Base-by-base conservation (phyloP, 345 rosid genomes). In the Camelina hispida region DNA sequence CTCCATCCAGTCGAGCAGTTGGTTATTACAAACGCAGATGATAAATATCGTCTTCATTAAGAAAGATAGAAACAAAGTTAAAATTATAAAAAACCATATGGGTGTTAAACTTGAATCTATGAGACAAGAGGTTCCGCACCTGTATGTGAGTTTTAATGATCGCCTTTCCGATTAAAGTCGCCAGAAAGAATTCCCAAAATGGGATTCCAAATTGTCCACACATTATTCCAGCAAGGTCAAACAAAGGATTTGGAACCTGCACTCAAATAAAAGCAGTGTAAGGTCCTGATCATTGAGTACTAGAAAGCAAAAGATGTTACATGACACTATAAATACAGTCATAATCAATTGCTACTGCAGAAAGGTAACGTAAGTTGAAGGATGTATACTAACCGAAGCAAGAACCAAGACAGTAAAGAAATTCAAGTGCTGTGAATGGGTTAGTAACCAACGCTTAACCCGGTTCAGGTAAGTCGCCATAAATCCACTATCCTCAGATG, bases 211-310 rank as follows among this genome's bases (percentile, higher is more conserved):
- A 88, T 78, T 95, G 99, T 70, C 99, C 99, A 38, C 99, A 95
- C 98, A 95, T 90, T 38, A 95, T 95, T 80, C 99, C 99, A 71
- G 99, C 99, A 22, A 95, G 99, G 80, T 95, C 99, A 79, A 95
- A 95, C 42, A 95, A 83, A 69, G 99, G 99, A 85, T 95, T 95
- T 71, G 99, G 99, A 77, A 95, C 97, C 99, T 95, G 65, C 66
- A 62, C 32, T 30, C 60, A 7, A 69, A 64, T 5, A 30, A 20
- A 78, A 73, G n/a, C 23, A 61, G 42, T 22, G 38, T 10, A 38
- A 10, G 25, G 28, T 54, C 40, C 13, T 10, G 18, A 28, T 53
- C 54, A 62, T 5, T 51, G n/a, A 52, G 9, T 55, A 16, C 15
- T 17, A 50, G 28, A 70, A 12, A 55, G 34, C 16, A 9, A 6